Conservation (phyloP, 106 monocot genomes). For the Dioscorea zingiberensis region DNA sequence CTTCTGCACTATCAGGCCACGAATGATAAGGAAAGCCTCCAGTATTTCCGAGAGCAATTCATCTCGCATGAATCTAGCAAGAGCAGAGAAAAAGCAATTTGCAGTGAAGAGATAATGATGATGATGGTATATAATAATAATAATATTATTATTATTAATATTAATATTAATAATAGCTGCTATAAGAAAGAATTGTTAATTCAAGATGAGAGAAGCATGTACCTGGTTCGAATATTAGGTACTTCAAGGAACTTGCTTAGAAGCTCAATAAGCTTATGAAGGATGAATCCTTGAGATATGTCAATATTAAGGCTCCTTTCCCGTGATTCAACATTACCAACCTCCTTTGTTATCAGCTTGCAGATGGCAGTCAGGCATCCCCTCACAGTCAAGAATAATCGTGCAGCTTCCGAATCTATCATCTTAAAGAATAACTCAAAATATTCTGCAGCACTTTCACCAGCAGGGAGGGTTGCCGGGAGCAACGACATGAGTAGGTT, state of each 20-base stretch:
- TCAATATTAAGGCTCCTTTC: conserved; percentile 95
- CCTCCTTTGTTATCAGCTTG: conserved; percentile 72
- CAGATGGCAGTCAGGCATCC: conserved; percentile 74
- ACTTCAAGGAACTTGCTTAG: conserved; percentile 96
- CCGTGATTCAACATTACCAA: conserved; percentile 67
- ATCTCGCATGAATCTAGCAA: conserved; percentile 72
- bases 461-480: conserved; percentile 63
- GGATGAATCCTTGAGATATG: conserved; percentile 95
- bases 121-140: no score
- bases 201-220: conserved; percentile 2
- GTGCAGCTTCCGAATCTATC: conserved; percentile 66
- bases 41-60: conserved; percentile 81
- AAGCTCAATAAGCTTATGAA: conserved; percentile 94
- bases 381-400: conserved; percentile 81
- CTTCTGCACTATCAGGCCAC: conserved; percentile 96
- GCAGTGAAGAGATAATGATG: no score
- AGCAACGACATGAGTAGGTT: conserved; percentile 76
- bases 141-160: no score
- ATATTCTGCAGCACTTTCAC: conserved; percentile 98
- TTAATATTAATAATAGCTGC: background rate
- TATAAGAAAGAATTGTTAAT: background rate
- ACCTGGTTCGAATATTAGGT: conserved; percentile 85
- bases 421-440: conserved; percentile 88
- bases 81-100: conserved; percentile 1
- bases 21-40: conserved; percentile 86